phyloP scores from a whole-genome alignment of 177 flowering plant species.

The Vitis hybrid region DNA sequence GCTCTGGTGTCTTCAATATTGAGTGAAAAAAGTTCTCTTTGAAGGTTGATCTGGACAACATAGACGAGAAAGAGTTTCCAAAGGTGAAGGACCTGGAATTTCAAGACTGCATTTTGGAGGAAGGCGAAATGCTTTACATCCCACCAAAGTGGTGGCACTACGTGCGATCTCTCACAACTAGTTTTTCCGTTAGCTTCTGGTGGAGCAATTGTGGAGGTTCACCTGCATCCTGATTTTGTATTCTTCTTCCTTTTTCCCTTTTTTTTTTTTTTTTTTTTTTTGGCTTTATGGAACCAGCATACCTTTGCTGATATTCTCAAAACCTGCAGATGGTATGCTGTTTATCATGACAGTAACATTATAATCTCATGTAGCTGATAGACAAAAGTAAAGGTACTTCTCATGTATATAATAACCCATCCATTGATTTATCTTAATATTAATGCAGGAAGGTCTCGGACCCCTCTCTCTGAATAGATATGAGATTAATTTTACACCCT shows the following conservation, averaged over 20 bases:
- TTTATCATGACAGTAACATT: no score
- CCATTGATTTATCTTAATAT: no score
- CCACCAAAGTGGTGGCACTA: constrained; percentile 99
- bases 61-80: constrained; percentile 56
- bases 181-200: constrained; percentile 97
- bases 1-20: not conserved
- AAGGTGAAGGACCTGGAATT: constrained; percentile 64
- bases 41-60: constrained; percentile 90
- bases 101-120: constrained; percentile 85
- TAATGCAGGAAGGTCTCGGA: no score
- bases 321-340: not conserved
- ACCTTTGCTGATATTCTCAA: not conserved
- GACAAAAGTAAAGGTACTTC: no score
- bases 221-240: constrained; percentile 11
- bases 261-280: not conserved
- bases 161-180: constrained; percentile 79
- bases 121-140: constrained; percentile 97
- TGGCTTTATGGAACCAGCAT: not conserved
- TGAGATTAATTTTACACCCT: no score
- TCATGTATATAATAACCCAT: no score
- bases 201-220: constrained; percentile 51
- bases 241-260: not conserved
- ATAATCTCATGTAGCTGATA: no score
- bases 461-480: no score
- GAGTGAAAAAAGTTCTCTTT: constrained; percentile 3